Conservation (phyloP, 2,329 filamentous ascomycete species). For the Ascochyta viciae-villosae region DNA sequence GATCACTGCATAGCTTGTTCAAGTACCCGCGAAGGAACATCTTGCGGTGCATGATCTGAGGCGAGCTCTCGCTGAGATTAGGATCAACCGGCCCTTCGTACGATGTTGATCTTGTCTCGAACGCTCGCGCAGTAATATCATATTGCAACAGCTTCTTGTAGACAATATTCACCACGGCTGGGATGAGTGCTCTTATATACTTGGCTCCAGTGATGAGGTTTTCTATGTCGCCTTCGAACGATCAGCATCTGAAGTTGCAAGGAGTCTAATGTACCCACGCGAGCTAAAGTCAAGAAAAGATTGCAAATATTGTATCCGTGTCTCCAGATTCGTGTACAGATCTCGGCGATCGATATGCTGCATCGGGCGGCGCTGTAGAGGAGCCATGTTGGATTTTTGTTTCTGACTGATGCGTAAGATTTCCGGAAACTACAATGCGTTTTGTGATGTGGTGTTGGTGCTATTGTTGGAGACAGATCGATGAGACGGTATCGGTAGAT, state of each 20-base stretch:
- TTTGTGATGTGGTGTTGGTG: background rate
- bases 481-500: background rate
- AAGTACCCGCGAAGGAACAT: conserved; percentile 80
- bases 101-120: conserved; percentile 66
- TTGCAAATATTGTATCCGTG: conserved; percentile 74
- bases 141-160: conserved; percentile 82
- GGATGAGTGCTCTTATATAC: conserved; percentile 82
- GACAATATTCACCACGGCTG: conserved; percentile 82
- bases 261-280: conserved; percentile 57
- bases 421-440: background rate
- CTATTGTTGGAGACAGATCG: background rate
- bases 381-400: conserved; percentile 27
- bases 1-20: conserved; percentile 76
- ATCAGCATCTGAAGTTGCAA: background rate
- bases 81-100: conserved; percentile 73
- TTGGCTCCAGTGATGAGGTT: conserved; percentile 73
- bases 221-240: conserved; percentile 67
- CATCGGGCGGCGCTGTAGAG: conserved; percentile 42
- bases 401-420: background rate
- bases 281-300: conserved; percentile 78
- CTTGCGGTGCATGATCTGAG: conserved; percentile 78
- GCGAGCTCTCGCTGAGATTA: conserved; percentile 70
- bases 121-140: conserved; percentile 82
- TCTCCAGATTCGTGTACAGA: conserved; percentile 74
- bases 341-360: conserved; percentile 73